phyloP scores from a whole-genome alignment of 768 basidiomycete genomes.

The Boletus sp. region DNA sequence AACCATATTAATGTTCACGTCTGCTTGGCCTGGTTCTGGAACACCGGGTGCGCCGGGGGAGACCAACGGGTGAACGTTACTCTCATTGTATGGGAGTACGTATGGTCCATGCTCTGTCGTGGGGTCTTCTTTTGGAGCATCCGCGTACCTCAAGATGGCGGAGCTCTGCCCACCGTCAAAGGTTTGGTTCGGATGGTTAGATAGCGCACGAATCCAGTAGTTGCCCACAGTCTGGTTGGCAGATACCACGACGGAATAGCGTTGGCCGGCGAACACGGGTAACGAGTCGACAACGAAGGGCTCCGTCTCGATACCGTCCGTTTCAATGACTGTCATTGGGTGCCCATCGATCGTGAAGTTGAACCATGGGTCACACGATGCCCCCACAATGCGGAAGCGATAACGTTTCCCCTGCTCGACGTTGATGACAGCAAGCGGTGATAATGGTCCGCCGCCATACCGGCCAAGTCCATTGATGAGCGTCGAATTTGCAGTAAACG shows the following conservation, averaged over 20 bases:
- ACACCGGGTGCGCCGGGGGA: conserved; percentile 29
- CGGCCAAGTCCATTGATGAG: conserved; percentile 41
- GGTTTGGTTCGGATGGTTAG: conserved; percentile 10
- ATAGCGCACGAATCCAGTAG: conserved; percentile 40
- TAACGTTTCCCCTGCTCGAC: conserved; percentile 34
- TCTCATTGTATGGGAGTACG: conserved; percentile 32
- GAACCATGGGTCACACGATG: conserved; percentile 43
- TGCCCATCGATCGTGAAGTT: conserved; percentile 46
- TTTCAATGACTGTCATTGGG: conserved; percentile 44
- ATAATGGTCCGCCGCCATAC: conserved; percentile 31
- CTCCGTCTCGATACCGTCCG: conserved; percentile 38
- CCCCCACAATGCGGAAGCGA: conserved; percentile 35
- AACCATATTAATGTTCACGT: conserved; percentile 36
- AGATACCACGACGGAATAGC: conserved; percentile 45
- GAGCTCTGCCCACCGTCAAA: conserved; percentile 34
- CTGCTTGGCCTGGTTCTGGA: conserved; percentile 36
- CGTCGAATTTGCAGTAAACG: conserved; percentile 27
- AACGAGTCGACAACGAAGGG: conserved; percentile 42
- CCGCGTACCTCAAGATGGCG: conserved; percentile 41
- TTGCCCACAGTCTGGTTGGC: conserved; percentile 34
- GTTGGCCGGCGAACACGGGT: conserved; percentile 46
- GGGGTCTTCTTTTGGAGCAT: conserved; percentile 36
- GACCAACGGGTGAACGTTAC: conserved; percentile 32
- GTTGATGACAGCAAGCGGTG: conserved; percentile 35
- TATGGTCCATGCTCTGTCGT: conserved; percentile 20